phyloP scores from a whole-genome alignment of 2,329 filamentous ascomycete species.

The Aphanocladium album region DNA sequence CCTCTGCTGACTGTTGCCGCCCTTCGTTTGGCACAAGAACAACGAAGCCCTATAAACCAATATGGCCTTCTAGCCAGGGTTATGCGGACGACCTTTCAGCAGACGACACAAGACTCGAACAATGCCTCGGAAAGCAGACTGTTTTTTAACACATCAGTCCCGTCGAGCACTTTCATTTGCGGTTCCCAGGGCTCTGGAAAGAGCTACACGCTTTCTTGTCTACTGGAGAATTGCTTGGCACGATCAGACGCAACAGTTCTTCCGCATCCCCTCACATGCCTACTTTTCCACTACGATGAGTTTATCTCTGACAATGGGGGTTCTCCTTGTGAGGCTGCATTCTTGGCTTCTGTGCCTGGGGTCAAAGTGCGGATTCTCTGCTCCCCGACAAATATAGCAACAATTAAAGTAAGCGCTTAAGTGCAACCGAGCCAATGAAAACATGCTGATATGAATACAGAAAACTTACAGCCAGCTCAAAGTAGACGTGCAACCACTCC shows the following conservation, averaged over 20 bases:
- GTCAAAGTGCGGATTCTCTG: not conserved
- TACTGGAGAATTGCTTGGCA: not conserved
- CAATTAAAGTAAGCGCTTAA: not conserved
- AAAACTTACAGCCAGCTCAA: not conserved
- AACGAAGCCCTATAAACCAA: not conserved
- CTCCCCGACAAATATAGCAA: not conserved
- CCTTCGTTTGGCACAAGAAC: not conserved
- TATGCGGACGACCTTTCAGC: too few species aligned
- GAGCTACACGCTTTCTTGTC: not conserved
- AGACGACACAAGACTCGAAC: too few species aligned
- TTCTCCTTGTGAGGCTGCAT: not conserved
- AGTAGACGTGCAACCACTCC: not conserved
- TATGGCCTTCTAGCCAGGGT: not conserved
- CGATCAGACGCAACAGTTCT: not conserved
- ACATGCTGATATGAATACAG: not conserved
- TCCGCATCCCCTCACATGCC: not conserved
- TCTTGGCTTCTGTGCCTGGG: not conserved
- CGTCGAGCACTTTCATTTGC: not conserved
- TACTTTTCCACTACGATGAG: not conserved
- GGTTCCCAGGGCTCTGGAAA: constrained; percentile 1
- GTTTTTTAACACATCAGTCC: not conserved
- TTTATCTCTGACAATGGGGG: not conserved
- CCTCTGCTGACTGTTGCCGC: not conserved
- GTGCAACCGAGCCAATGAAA: too few species aligned
- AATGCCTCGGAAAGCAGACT: not conserved